Evolutionary conservation across 352 stramenopile species (phyloP), one percentile per base, ranked within the genome.

Genomic region (Pythium scleroteichum): DNA sequence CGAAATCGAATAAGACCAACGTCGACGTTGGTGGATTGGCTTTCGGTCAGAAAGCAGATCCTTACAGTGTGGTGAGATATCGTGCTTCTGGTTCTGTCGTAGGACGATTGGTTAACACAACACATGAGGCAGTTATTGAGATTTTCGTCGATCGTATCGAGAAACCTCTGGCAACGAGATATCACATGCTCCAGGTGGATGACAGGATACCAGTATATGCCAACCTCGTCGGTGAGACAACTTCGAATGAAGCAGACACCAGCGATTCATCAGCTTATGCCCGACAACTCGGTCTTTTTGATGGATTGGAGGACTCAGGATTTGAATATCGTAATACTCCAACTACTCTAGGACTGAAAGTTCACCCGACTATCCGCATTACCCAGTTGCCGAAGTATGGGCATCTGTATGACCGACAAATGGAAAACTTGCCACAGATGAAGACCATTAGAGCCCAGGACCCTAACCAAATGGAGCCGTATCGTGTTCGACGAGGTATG

Each of bases 361-460:
- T n/a, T 35, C 5, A 35, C 6, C 76, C 82, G 24, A 46, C 70
- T 16, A 22, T 88, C 27, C 66, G 69, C 62, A 72, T 92, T 40
- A 33, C 70, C 3, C 56, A 68, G n/a, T 64, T 88, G 19, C 80
- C 80, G 1, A 63, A 47, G 12, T 85, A 75, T 51, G 82, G 82
- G 6, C 78, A 62, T 33, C 32, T 92, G 12, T 92, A 83, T 22
- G 80, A 92, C 35, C 73, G 68, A 44, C 80, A 73, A 39, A 53
- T 66, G 53, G 60, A 16, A 8, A 59, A 69, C 39, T 45, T 75
- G 16, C 56, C 57, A 4, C 27, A 53, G 16, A 46, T 79, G 22
- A 16, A 46, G 24, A 17, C 51, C 1, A 44, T 49, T 2, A 40
- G 53, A 5, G 35, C 38, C 9, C 23, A 58, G 23, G 53, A 73